Percentiles rank a stretch among this genome's conserved stretches.
These are phyloP conservation scores for Yamadazyma atmosphaerica DNA, from an alignment of 1,139 yeast species.

Conservation along the genomic window DNA sequence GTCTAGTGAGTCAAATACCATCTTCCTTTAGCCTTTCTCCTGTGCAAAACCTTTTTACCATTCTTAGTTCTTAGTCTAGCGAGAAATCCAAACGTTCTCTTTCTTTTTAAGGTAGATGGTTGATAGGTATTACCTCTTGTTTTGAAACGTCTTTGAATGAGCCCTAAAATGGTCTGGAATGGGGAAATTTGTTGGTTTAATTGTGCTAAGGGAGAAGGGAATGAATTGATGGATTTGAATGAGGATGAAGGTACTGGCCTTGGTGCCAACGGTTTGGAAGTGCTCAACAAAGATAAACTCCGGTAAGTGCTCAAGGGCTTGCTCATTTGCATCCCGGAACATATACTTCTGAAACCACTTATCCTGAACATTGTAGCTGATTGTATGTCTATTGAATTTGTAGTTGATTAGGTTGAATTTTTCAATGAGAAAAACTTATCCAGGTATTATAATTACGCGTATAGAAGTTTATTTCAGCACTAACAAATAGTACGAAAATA, in stretches of 20 bases:
- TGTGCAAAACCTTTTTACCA: slow-evolving; percentile 76
- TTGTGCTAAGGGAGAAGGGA: background rate
- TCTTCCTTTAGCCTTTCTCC: slow-evolving; percentile 87
- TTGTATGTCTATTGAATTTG: background rate
- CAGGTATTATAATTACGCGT: background rate
- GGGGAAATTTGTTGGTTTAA: slow-evolving; percentile 12
- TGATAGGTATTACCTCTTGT: slow-evolving; percentile 94
- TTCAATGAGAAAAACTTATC: background rate
- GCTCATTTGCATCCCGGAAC: background rate
- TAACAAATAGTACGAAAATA: background rate
- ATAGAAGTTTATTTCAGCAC: slow-evolving; percentile 1
- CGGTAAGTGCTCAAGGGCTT: no score
- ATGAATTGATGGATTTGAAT: background rate
- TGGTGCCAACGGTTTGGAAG: background rate
- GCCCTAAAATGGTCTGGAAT: slow-evolving; percentile 31
- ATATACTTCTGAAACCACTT: background rate
- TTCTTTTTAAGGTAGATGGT: slow-evolving; percentile 87
- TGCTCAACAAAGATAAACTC: background rate
- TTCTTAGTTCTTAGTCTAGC: slow-evolving; percentile 79
- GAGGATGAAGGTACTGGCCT: background rate
- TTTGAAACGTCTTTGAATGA: slow-evolving; percentile 69
- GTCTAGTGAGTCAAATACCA: slow-evolving; percentile 88
- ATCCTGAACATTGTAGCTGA: background rate
- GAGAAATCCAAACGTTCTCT: slow-evolving; percentile 86
- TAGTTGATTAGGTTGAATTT: background rate